phyloP scores from a whole-genome alignment of 1,139 yeast species.

The Candida smagusa region DNA sequence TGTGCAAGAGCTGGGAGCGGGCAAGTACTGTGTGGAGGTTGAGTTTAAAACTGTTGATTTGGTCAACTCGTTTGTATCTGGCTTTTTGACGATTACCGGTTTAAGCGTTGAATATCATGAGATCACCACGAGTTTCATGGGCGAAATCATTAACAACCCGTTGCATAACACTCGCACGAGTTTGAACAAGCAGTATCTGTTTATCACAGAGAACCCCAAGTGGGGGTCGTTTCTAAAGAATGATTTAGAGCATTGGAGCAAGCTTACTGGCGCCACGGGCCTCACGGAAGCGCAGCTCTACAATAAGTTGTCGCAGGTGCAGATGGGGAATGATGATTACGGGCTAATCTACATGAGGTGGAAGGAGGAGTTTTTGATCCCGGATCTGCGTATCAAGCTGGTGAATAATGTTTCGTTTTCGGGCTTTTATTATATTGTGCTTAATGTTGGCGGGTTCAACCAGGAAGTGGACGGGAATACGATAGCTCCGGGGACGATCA shows the following conservation, averaged over 20 bases:
- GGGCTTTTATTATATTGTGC: slow-evolving; percentile 86
- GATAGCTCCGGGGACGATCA: slow-evolving; percentile 53
- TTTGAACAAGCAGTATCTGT: slow-evolving; percentile 33
- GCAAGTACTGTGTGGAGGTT: slow-evolving; percentile 67
- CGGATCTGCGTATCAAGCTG: slow-evolving; percentile 68
- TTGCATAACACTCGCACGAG: slow-evolving; percentile 27
- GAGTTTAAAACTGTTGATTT: slow-evolving; percentile 70
- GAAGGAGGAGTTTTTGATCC: slow-evolving; percentile 86
- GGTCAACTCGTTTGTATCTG: slow-evolving; percentile 59
- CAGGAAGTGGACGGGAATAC: slow-evolving; percentile 7
- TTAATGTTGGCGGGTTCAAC: slow-evolving; percentile 56
- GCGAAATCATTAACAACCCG: slow-evolving; percentile 73
- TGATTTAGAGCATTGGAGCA: slow-evolving; percentile 85
- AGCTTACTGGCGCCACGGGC: slow-evolving; percentile 51
- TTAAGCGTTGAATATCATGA: slow-evolving; percentile 74
- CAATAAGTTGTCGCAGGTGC: slow-evolving; percentile 26
- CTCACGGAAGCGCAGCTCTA: slow-evolving; percentile 15
- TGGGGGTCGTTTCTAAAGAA: slow-evolving; percentile 68
- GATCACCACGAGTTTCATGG: slow-evolving; percentile 82
- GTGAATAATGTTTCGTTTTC: slow-evolving; percentile 85
- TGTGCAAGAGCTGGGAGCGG: slow-evolving; percentile 69
- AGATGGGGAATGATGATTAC: slow-evolving; percentile 27
- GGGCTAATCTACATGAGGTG: slow-evolving; percentile 82
- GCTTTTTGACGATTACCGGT: slow-evolving; percentile 77
- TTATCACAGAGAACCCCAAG: slow-evolving; percentile 36